Base-by-base conservation (phyloP, 2,329 filamentous ascomycete genomes). In the Geosmithia flava region DNA sequence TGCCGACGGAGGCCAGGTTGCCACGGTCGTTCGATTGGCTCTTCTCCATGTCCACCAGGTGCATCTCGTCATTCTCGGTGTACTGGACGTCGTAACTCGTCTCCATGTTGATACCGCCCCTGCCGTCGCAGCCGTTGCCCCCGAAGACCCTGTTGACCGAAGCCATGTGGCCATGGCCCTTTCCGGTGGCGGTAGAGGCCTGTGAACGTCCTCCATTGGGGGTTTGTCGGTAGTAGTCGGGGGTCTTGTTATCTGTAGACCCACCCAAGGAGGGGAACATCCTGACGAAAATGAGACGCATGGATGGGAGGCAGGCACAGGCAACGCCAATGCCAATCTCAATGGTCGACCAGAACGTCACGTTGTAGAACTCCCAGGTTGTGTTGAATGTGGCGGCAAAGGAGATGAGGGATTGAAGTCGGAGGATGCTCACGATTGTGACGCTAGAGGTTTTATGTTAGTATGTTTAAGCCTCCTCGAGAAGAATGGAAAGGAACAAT, bases 281-380 rank as follows among this genome's bases (percentile, higher is more conserved):
- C 44, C 53, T 53, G 46, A 58, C 56, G 33, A 58, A 51, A 8
- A 58, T 51, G 3, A 62, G 62, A 3, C 64, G 59, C 1, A 68
- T 53, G 10, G 65, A 66, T 1, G 67, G 66, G 3, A 68, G 59
- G 49, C 64, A 67, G 46, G 63, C 59, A 50, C 66, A 68, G n/a
- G 68, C 57, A 50, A 68, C 60, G 49, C 63, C 66, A 43, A 62
- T 59, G 43, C 62, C 63, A 50, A 67, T 61, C 52, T 70, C 67
- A 45, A 65, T 57, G 42, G 67, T 58, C 16, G 63, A 64, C 63
- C 65, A 69, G 53, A 62, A 56, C 13, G 58, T 58, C 2, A 58
- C 59, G 11, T 58, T 53, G 45, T 62, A 62, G 59, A 58, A 54
- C 19, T 54, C 53, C 64, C 64, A 68, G 0, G 65, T 65, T 0